Evolutionary conservation across 2,329 filamentous ascomycete species (phyloP), one percentile per base, ranked within the genome.

Genomic region (Arthroderma uncinatum): DNA sequence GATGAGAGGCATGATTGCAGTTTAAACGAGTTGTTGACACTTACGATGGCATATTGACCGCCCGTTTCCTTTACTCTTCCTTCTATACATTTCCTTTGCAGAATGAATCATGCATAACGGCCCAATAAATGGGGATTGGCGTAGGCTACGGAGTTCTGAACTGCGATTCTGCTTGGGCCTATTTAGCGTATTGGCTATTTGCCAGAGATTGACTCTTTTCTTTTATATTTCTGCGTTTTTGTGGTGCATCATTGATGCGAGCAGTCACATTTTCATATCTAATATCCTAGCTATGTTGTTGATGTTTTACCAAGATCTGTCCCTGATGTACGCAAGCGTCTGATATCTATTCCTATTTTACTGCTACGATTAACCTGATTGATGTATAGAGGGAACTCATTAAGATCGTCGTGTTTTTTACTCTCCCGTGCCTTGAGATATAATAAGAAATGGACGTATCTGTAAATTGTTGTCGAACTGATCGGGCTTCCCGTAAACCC

Each of bases 31-130:
- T 30, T 50, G 23, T 19, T 14, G 23, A 10, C 10, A 50, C 12
- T 30, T 33, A 33, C 47, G 25, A 50, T 14, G 14, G 40, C 21
- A 21, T 23, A 47, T 44, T 25, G 19, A 30, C n/a, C 9, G 14
- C 44, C 7, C 25, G 12, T 25, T 50, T 33, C 33, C n/a, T 30
- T 50, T 33, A 10, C 9, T 19, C 19, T 14, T 50, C 23, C 12
- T 19, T 30, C 33, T 50, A 16, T 6, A 50, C n/a, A 30, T 50
- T 50, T 33, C 28, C 25, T 30, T 50, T 10, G n/a, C 47, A 50
- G 47, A 50, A 50, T 33, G 47, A 50, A 50, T 33, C 28, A 33
- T 33, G 23, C 47, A 50, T 50, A n/a, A 33, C 16, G 47, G n/a
- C n/a, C 16, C 7, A n/a, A n/a, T 50, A 33, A 14, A 33, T 50